A percentile compares a stretch with the other conserved stretches of the same genome.
phyloP scores from a whole-genome alignment of 345 rosid species.

The Hypericum perforatum region DNA sequence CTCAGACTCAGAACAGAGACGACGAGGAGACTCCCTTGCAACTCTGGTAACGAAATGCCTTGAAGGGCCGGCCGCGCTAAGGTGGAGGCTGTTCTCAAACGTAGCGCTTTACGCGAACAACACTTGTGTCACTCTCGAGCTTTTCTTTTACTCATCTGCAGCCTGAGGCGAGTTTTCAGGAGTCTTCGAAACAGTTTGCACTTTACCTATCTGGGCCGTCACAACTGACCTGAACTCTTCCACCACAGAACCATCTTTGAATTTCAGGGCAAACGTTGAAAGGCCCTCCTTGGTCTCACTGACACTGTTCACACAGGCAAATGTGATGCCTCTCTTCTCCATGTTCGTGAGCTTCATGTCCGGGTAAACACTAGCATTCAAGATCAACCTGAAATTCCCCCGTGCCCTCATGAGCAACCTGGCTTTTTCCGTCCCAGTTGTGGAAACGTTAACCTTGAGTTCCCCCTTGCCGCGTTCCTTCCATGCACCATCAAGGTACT shows the following conservation, averaged over 20 bases:
- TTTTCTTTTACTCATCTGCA: neutral
- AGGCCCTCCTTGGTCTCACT: constrained; percentile 56
- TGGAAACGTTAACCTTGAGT: constrained; percentile 67
- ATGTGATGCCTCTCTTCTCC: constrained; percentile 93
- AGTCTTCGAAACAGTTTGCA: constrained; percentile 39
- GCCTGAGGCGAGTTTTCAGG: constrained; percentile 75
- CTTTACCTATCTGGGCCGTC: constrained; percentile 41
- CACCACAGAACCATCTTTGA: constrained; percentile 55
- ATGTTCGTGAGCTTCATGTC: constrained; percentile 89
- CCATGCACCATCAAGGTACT: constrained; percentile 64
- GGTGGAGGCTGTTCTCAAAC: too few species aligned
- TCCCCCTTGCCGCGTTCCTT: constrained; percentile 99
- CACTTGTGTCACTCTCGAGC: too few species aligned
- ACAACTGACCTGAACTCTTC: constrained; percentile 60
- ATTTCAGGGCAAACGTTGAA: constrained; percentile 75
- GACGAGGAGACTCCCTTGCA: too few species aligned
- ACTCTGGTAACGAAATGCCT: too few species aligned
- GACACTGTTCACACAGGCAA: constrained; percentile 70
- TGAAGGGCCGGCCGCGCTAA: too few species aligned
- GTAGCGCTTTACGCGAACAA: too few species aligned
- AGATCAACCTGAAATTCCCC: constrained; percentile 81
- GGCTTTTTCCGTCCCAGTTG: constrained; percentile 43
- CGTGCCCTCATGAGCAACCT: constrained; percentile 82
- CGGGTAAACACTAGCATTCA: constrained; percentile 79
- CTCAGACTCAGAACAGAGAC: too few species aligned